Base-by-base conservation (phyloP, 495 filamentous ascomycete genomes). In the Astrothelium subdiscretum region DNA sequence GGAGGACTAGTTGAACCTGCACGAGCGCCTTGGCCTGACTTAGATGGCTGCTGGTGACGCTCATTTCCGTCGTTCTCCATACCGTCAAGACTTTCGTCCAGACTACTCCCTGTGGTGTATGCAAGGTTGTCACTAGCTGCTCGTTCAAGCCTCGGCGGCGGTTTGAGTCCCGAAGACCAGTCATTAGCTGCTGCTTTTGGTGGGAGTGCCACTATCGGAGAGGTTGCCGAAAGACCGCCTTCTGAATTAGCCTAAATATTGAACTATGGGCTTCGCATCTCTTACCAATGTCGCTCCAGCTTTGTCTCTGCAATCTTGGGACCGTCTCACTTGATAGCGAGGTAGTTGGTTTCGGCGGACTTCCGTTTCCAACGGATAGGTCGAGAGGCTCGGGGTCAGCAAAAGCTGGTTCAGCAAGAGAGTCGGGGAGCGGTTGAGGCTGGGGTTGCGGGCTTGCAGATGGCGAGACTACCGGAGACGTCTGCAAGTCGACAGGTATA, bases 401-500 rank as follows among this genome's bases (percentile, higher is more conserved):
- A 10, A 97, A 78, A 3, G 75, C 77, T 11, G 80, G 70, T 11
- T 78, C 71, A 31, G 82, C 70, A 58, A 81, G 78, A 10, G 76
- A 70, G 59, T 87, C 82, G 18, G 48, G 32, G 32, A 84, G 74
- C 27, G 76, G 74, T 24, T 73, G 67, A n/a, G 84, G 72, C 59
- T 84, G 80, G n/a, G 84, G 72, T 59, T 84, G 80, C 12, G 94
- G 94, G 66, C 91, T 96, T 12, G 84, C 80, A 29, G 85, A 87
- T 12, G 94, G 94, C 42, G 91, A 96, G 40, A 95, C 87, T 48
- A 96, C 76, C 29, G 94, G 95, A 13, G 92, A 97, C 8, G 94
- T 99, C 74, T 97, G 95, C 69, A 97, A 73, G 57, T 87, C 90
- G 67, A 85, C 87, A 24, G 94, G 94, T 59, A 99, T 92, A 60